A percentile compares a stretch with the other conserved stretches of the same genome.
These are phyloP conservation scores for Cordyceps cateniannulata DNA, from an alignment of 2,329 filamentous ascomycete genomes.

Conservation along the genomic window DNA sequence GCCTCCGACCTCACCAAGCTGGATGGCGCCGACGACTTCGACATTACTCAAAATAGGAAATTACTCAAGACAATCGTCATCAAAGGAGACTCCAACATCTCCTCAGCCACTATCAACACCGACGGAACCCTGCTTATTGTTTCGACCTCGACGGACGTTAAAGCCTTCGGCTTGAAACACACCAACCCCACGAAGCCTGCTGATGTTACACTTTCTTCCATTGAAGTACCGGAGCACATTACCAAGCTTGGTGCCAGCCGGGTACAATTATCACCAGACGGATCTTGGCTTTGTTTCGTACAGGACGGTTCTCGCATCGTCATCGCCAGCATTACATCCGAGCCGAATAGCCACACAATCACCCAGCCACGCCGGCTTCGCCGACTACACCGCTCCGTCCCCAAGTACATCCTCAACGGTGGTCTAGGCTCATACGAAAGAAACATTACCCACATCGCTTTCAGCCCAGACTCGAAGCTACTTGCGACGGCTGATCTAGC, in stretches of 20 bases:
- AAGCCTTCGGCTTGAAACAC: slow-evolving; percentile 64
- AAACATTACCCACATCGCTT: slow-evolving; percentile 65
- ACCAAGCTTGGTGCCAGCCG: slow-evolving; percentile 59
- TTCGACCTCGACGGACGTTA: slow-evolving; percentile 67
- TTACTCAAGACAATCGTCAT: slow-evolving; percentile 63
- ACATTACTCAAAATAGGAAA: slow-evolving; percentile 50
- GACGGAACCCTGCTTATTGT: slow-evolving; percentile 71
- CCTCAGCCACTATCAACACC: slow-evolving; percentile 62
- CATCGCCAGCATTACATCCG: slow-evolving; percentile 30
- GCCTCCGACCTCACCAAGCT: slow-evolving; percentile 39
- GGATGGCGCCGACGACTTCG: slow-evolving; percentile 31
- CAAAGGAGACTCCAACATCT: slow-evolving; percentile 75
- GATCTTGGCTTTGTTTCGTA: slow-evolving; percentile 61
- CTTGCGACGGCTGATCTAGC: slow-evolving; percentile 75
- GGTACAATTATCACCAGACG: slow-evolving; percentile 63
- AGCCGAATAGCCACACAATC: slow-evolving; percentile 17
- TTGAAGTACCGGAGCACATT: slow-evolving; percentile 55
- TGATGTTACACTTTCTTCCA: slow-evolving; percentile 63
- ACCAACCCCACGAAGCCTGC: slow-evolving; percentile 43
- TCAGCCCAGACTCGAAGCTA: slow-evolving; percentile 74
- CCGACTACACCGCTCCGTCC: slow-evolving; percentile 47
- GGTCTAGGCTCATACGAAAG: slow-evolving; percentile 71
- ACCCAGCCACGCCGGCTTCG: slow-evolving; percentile 40
- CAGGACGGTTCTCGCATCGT: slow-evolving; percentile 54
- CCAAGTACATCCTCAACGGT: slow-evolving; percentile 52